Evolutionary conservation across 1,139 yeast genomes (phyloP).

Genomic region (Candida pseudoviswanathii): DNA sequence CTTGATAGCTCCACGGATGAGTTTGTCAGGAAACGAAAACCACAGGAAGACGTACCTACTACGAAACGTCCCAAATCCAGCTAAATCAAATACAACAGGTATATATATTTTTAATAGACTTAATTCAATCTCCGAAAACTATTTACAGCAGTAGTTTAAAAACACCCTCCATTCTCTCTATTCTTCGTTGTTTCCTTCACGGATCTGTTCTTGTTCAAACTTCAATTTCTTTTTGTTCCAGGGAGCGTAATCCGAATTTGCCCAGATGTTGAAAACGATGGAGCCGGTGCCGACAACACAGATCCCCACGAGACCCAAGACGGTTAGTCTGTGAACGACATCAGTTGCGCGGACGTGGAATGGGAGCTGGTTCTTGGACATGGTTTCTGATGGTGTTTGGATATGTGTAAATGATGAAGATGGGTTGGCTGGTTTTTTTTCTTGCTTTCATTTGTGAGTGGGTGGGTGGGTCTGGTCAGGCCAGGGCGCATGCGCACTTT

Average conservation of each 20-base stretch:
- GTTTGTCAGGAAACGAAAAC: slow-evolving; percentile 11
- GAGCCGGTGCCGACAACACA: slow-evolving; percentile 56
- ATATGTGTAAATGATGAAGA: neutral
- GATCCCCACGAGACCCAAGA: slow-evolving; percentile 71
- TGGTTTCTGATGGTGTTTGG: slow-evolving; percentile 13
- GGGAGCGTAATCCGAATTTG: slow-evolving; percentile 51
- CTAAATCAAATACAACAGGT: neutral
- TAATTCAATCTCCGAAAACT: neutral
- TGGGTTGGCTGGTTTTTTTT: neutral
- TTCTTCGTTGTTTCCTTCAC: slow-evolving; percentile 23
- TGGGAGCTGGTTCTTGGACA: slow-evolving; percentile 39
- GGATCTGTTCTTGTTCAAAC: slow-evolving; percentile 37
- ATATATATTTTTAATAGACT: neutral
- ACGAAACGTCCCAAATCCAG: slow-evolving; percentile 1
- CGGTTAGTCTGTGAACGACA: slow-evolving; percentile 80
- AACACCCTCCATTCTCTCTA: neutral
- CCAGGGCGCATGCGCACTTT: neutral
- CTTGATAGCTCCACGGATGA: slow-evolving; percentile 7
- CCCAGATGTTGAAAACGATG: slow-evolving; percentile 61
- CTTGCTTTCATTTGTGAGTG: slow-evolving; percentile 4
- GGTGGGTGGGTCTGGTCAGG: neutral
- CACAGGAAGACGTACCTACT: slow-evolving; percentile 2
- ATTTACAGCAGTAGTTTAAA: neutral
- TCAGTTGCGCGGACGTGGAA: slow-evolving; percentile 65
- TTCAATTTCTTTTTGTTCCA: slow-evolving; percentile 46